Percentiles rank a stretch among this genome's conserved stretches.
Evolutionary conservation across 2,329 filamentous ascomycete genomes (phyloP).

Genomic region (Monosporascus sp.): DNA sequence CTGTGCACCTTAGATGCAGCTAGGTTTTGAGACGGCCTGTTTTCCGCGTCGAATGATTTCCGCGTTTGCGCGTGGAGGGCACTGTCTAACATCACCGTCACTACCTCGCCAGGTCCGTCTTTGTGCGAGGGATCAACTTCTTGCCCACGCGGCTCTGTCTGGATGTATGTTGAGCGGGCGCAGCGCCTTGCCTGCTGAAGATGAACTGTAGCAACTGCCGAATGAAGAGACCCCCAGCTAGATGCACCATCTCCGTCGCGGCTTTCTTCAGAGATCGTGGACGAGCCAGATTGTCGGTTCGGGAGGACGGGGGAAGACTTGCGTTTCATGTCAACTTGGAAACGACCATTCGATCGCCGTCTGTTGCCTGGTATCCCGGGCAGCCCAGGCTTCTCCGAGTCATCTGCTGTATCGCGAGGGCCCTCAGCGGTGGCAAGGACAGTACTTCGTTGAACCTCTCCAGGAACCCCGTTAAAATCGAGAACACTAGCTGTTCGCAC

Average conservation of each 20-base stretch:
- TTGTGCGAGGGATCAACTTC: not conserved
- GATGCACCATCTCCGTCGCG: slow-evolving; percentile 38
- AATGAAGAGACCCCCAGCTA: slow-evolving; percentile 47
- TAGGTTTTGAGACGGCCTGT: slow-evolving; percentile 10
- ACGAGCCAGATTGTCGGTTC: slow-evolving; percentile 28
- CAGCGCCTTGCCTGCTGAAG: slow-evolving; percentile 36
- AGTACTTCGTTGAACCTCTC: slow-evolving; percentile 22
- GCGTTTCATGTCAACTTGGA: slow-evolving; percentile 31
- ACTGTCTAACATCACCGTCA: slow-evolving; percentile 41
- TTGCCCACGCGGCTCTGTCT: slow-evolving; percentile 2
- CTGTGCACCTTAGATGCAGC: slow-evolving; percentile 9
- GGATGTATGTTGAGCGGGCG: slow-evolving; percentile 36
- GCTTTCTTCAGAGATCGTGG: slow-evolving; percentile 29
- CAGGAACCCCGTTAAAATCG: slow-evolving; percentile 29
- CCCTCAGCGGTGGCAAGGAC: not conserved
- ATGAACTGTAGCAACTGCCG: slow-evolving; percentile 40
- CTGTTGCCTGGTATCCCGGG: slow-evolving; percentile 25
- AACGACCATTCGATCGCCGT: slow-evolving; percentile 2
- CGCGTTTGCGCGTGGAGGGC: slow-evolving; percentile 16
- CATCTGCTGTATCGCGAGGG: slow-evolving; percentile 21
- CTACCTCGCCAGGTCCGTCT: slow-evolving; percentile 26
- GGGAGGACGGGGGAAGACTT: slow-evolving; percentile 48
- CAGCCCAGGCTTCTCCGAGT: slow-evolving; percentile 33
- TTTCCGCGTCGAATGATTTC: slow-evolving; percentile 24
- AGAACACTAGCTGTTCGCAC: slow-evolving; percentile 36